phyloP scores from a whole-genome alignment of 1,139 yeast species.

The Taphrina wiesneri region DNA sequence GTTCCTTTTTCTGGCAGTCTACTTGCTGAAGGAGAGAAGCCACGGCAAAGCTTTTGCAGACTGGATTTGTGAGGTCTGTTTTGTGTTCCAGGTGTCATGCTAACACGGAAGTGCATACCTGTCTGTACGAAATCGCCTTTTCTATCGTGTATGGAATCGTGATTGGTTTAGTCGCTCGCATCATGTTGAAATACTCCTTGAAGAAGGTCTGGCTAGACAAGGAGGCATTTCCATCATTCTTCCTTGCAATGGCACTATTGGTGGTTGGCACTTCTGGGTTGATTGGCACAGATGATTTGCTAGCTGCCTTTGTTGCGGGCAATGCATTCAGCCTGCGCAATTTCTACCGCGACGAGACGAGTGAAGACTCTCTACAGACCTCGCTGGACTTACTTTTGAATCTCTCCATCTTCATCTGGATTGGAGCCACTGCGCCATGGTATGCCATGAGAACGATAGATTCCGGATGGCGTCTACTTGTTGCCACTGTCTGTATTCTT shows the following conservation, averaged over 20 bases:
- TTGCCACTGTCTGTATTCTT: conserved; percentile 45
- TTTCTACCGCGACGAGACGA: conserved; percentile 45
- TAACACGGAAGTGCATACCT: conserved; percentile 42
- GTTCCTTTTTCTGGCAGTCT: conserved; percentile 47
- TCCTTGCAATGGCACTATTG: conserved; percentile 42
- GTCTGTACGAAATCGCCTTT: conserved; percentile 47
- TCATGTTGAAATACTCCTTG: conserved; percentile 42
- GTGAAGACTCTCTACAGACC: conserved; percentile 45
- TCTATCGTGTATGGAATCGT: conserved; percentile 46
- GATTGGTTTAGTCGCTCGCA: conserved; percentile 45
- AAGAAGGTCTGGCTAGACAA: conserved; percentile 41
- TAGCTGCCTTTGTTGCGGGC: conserved; percentile 47
- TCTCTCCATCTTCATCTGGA: conserved; percentile 46
- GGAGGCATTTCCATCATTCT: conserved; percentile 43
- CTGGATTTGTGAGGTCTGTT: conserved; percentile 43
- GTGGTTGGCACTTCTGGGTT: conserved; percentile 48
- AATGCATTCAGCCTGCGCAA: conserved; percentile 46
- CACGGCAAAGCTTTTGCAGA: conserved; percentile 44
- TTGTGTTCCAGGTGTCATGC: background rate
- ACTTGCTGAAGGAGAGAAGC: conserved; percentile 43
- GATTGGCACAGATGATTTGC: conserved; percentile 48
- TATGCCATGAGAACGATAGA: conserved; percentile 38
- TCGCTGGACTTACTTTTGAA: conserved; percentile 46
- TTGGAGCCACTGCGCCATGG: conserved; percentile 50
- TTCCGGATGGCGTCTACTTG: conserved; percentile 45